Percentiles rank a stretch among this genome's conserved stretches.
phyloP scores from a whole-genome alignment of 1,139 yeast genomes.

The Taphrina wiesneri region DNA sequence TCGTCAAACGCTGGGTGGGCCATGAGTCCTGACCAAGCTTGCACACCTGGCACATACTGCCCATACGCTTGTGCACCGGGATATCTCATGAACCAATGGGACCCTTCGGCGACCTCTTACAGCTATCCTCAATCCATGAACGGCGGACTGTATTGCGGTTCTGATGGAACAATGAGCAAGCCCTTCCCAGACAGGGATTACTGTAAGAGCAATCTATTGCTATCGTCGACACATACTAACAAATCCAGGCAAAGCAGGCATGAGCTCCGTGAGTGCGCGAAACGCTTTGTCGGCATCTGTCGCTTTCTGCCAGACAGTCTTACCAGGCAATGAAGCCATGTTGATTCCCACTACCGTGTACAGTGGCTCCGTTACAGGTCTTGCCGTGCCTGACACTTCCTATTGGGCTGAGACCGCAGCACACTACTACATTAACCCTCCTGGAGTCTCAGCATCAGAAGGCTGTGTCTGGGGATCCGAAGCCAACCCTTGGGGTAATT shows the following conservation, averaged over 20 bases:
- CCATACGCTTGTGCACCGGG: slow-evolving; percentile 96
- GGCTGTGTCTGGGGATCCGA: slow-evolving; percentile 85
- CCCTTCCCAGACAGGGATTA: slow-evolving; percentile 61
- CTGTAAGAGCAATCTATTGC: slow-evolving; percentile 51
- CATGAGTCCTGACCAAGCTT: slow-evolving; percentile 71
- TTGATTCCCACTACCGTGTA: slow-evolving; percentile 73
- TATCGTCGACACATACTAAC: too few relatives aligned
- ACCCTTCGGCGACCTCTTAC: slow-evolving; percentile 74
- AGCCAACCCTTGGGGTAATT: slow-evolving; percentile 71
- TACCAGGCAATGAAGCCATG: slow-evolving; percentile 94
- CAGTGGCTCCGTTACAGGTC: slow-evolving; percentile 51
- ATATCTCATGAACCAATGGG: slow-evolving; percentile 97
- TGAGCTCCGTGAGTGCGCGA: slow-evolving; percentile 63
- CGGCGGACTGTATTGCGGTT: slow-evolving; percentile 79
- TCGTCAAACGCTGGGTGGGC: slow-evolving; percentile 67
- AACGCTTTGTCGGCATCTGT: slow-evolving; percentile 46
- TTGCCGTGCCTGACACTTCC: slow-evolving; percentile 77
- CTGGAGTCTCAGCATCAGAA: slow-evolving; percentile 73
- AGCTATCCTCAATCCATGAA: slow-evolving; percentile 65
- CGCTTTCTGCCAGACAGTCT: slow-evolving; percentile 87
- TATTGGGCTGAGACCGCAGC: slow-evolving; percentile 78
- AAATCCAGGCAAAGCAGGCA: slow-evolving; percentile 53
- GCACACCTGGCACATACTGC: slow-evolving; percentile 88
- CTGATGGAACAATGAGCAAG: slow-evolving; percentile 65
- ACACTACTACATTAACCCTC: slow-evolving; percentile 82